phyloP scores from a whole-genome alignment of 2,329 filamentous ascomycete genomes.

The Macrophomina tecta region DNA sequence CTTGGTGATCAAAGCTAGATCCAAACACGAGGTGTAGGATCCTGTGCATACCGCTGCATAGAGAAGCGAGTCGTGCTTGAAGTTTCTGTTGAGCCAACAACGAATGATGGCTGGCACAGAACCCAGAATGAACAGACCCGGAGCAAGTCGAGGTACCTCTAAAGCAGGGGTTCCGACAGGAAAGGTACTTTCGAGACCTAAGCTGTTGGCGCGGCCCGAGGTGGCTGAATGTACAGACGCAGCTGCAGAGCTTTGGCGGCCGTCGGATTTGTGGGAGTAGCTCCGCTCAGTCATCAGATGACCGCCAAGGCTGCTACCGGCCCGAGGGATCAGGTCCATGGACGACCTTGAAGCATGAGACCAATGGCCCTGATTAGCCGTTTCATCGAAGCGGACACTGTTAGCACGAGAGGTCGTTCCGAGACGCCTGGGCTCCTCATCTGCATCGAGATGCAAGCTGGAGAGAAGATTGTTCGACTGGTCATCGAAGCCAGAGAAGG shows the following conservation, averaged over 20 bases:
- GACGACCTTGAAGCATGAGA: constrained; percentile 82
- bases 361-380: constrained; percentile 89
- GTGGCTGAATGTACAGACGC: constrained; percentile 79
- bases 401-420: constrained; percentile 92
- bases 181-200: constrained; percentile 78
- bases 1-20: constrained; percentile 74
- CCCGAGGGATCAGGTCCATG: constrained; percentile 80
- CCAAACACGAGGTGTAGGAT: constrained; percentile 85
- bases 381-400: constrained; percentile 97
- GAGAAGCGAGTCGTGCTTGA: constrained; percentile 85
- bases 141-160: constrained; percentile 76
- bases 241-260: constrained; percentile 90
- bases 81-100: constrained; percentile 91
- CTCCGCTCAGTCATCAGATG: constrained; percentile 87
- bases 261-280: constrained; percentile 93
- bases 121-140: constrained; percentile 83
- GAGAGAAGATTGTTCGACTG: constrained; percentile 80
- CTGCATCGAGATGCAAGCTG: constrained; percentile 82
- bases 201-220: constrained; percentile 83
- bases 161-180: constrained; percentile 53
- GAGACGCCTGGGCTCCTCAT: constrained; percentile 83
- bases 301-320: constrained; percentile 78
- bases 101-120: constrained; percentile 92
- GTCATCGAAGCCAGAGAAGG: constrained; percentile 90
- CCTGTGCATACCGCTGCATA: constrained; percentile 94